Base-by-base conservation (phyloP, 768 basidiomycete genomes). In the Fistulinella prunicolor region DNA sequence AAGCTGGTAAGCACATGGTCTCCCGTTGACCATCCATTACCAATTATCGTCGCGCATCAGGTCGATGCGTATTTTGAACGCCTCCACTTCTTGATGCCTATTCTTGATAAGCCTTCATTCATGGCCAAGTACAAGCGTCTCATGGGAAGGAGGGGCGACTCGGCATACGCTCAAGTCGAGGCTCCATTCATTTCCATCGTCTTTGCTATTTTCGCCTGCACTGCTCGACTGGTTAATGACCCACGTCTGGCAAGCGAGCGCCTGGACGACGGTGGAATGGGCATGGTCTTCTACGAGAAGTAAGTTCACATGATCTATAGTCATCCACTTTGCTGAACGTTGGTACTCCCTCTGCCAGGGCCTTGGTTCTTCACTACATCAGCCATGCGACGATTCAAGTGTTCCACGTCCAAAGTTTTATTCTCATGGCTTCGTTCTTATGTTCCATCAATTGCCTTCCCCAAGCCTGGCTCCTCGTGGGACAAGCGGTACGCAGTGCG, bases 361-460 rank as follows among this genome's bases (percentile, higher is more conserved):
- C 93, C 26, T 79, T 94, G 66, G 83, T 94, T 50, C 70, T 95
- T 30, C 91, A 94, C 63, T 94, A 94, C 67, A 94, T 94, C 71
- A 92, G 90, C 54, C 84, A 93, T 62, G 81, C 89, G 37, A 88
- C 85, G 46, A 89, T 83, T 34, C 87, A 93, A 65, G 74, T 88
- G 42, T 79, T 83, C 28, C 93, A 94, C 66, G 92, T 94, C 24
- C 93, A 94, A 72, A 88, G 88, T 67, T 86, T 94, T 64, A 80
- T 90, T 53, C 76, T 95, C 46, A 80, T 94, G 78, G 86, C 92
- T 43, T 86, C 91, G 2, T 94, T 93, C 72, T 74, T 95, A 50
- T 94, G 92, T 63, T 92, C 91, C 45, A 78, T 94, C 57, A 95
- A 95, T 61, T 93, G 92, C 62, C 79, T 95, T 43, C 93, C 93